phyloP scores from a whole-genome alignment of 2,329 filamentous ascomycete genomes.

The Conoideocrella luteorostrata region DNA sequence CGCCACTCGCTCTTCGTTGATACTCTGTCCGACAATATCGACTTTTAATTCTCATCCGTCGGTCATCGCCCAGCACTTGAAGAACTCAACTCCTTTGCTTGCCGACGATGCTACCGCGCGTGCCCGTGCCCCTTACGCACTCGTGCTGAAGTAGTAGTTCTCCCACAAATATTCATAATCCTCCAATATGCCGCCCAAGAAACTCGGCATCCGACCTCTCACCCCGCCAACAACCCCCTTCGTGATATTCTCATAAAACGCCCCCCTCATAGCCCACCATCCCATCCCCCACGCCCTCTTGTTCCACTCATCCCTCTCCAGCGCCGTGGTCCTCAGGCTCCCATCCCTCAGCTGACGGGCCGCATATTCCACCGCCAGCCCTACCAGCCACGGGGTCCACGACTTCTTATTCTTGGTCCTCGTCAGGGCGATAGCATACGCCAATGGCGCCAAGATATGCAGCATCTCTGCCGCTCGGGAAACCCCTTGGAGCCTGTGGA shows the following conservation, averaged over 20 bases:
- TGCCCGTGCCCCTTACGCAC: conserved; percentile 23
- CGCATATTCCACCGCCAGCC: conserved; percentile 77
- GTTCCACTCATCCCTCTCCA: conserved; percentile 85
- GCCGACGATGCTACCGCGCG: not conserved
- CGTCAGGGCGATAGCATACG: conserved; percentile 79
- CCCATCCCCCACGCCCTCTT: conserved; percentile 84
- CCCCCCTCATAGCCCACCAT: conserved; percentile 97
- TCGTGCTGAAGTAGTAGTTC: conserved; percentile 84
- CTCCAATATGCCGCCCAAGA: conserved; percentile 80
- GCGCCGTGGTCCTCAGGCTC: conserved; percentile 71
- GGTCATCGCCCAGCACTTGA: too few species aligned
- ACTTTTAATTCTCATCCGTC: too few species aligned
- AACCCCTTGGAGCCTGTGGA: conserved; percentile 73
- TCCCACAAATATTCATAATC: conserved; percentile 99
- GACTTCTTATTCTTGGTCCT: conserved; percentile 65
- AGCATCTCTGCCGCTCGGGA: conserved; percentile 79
- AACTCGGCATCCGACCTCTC: conserved; percentile 68
- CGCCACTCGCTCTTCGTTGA: too few species aligned
- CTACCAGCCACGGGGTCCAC: conserved; percentile 90
- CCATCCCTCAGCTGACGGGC: conserved; percentile 76
- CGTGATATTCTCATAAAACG: conserved; percentile 90
- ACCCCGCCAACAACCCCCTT: conserved; percentile 67
- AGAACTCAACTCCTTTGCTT: not conserved
- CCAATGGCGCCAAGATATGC: conserved; percentile 81
- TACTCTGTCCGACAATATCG: too few species aligned